Conservation (phyloP, 106 monocot species). For the Dendrobium officinale region DNA sequence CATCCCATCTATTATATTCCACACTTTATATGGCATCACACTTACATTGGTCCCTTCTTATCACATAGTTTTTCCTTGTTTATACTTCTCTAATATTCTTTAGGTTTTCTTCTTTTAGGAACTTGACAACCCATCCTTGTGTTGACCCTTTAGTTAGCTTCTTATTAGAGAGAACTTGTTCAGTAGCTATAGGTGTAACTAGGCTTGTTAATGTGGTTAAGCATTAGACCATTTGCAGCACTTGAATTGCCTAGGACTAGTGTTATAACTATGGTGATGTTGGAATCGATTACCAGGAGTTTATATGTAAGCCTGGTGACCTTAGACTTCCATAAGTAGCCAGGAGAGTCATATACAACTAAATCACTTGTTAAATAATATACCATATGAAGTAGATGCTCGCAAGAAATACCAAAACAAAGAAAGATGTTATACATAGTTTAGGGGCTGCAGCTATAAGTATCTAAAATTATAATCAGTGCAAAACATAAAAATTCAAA, state of each 20-base stretch:
- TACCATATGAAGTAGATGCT: background rate
- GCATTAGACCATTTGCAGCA: too few relatives aligned
- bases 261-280: background rate
- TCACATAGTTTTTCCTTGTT: too few relatives aligned
- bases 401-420: background rate
- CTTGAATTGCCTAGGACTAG: background rate
- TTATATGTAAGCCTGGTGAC: background rate
- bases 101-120: too few relatives aligned
- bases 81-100: too few relatives aligned
- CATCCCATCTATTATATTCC: too few relatives aligned
- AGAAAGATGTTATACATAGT: background rate
- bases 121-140: too few relatives aligned
- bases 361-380: background rate
- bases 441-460: background rate
- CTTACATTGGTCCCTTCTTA: too few relatives aligned
- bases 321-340: background rate
- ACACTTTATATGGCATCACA: too few relatives aligned
- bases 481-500: background rate
- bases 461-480: background rate
- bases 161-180: too few relatives aligned
- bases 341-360: background rate
- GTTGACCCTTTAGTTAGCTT: too few relatives aligned
- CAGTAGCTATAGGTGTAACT: too few relatives aligned
- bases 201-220: too few relatives aligned
- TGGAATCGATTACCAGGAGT: background rate